These are phyloP conservation scores for Athelia psychrophila DNA, from an alignment of 1,284 basidiomycete genomes.

Conservation along the genomic window DNA sequence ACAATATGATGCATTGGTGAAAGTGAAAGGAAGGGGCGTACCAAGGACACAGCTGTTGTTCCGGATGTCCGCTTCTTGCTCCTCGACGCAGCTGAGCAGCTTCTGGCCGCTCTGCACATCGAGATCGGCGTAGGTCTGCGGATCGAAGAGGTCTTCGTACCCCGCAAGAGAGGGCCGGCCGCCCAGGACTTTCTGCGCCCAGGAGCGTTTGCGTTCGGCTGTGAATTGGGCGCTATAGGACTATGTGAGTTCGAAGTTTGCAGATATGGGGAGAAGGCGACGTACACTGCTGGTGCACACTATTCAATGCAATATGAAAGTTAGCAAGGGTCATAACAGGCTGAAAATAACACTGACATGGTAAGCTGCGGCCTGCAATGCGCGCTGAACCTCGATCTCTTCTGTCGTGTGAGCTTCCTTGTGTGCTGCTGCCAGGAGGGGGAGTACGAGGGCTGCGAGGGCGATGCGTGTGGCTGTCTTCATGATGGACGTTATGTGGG, in stretches of 20 bases:
- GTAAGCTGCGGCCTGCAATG: slow-evolving; percentile 45
- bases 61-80: slow-evolving; percentile 41
- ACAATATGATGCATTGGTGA: background rate
- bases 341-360: slow-evolving; percentile 30
- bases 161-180: slow-evolving; percentile 38
- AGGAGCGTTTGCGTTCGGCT: slow-evolving; percentile 40
- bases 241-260: background rate
- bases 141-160: slow-evolving; percentile 42
- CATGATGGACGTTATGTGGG: background rate
- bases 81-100: slow-evolving; percentile 38
- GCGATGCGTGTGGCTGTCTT: background rate
- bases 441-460: background rate
- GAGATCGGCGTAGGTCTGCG: slow-evolving; percentile 31
- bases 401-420: slow-evolving; percentile 37
- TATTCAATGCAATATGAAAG: slow-evolving; percentile 12
- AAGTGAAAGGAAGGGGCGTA: slow-evolving; percentile 8
- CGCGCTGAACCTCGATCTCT: slow-evolving; percentile 42
- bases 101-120: slow-evolving; percentile 23
- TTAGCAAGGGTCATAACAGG: slow-evolving; percentile 1
- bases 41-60: slow-evolving; percentile 46
- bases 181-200: slow-evolving; percentile 40
- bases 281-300: slow-evolving; percentile 45
- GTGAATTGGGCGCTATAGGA: slow-evolving; percentile 36
- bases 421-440: slow-evolving; percentile 28
- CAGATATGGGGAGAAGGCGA: background rate